Percentiles rank a stretch among this genome's conserved stretches.
Conservation (phyloP, 352 stramenopile species). For the Pythium rhizo-oryzae region DNA sequence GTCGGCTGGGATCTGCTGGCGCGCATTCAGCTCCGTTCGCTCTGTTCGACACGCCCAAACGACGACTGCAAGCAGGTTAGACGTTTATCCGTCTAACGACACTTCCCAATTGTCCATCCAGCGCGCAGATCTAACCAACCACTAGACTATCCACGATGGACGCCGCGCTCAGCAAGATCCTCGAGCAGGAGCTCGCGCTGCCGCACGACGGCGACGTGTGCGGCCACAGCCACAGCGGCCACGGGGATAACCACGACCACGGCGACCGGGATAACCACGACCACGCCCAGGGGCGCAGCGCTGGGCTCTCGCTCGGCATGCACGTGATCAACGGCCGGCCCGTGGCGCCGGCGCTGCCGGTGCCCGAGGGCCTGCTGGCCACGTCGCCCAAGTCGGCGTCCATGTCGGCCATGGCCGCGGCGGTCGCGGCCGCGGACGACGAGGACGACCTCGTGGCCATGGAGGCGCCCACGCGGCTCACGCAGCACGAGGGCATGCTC, state of each 20-base stretch:
- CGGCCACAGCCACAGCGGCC: conserved; percentile 17
- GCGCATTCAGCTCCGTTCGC: background rate
- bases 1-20: background rate
- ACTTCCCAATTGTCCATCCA: conserved; percentile 15
- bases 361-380: conserved; percentile 17
- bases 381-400: conserved; percentile 32
- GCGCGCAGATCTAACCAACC: background rate
- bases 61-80: background rate
- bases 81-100: background rate
- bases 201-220: conserved; percentile 30
- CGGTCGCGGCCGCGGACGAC: conserved; percentile 19
- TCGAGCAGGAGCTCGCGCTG: conserved; percentile 28
- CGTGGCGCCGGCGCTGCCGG: conserved; percentile 8
- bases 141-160: conserved; percentile 21
- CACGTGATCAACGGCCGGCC: conserved; percentile 31
- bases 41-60: background rate
- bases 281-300: conserved; percentile 5
- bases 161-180: conserved; percentile 27
- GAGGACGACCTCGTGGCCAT: conserved; percentile 31
- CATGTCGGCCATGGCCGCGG: conserved; percentile 23
- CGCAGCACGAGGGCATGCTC: conserved; percentile 61
- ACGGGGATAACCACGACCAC: no score
- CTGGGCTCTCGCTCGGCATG: conserved; percentile 21
- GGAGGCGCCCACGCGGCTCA: conserved; percentile 26
- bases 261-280: conserved; percentile 12